Conservation (phyloP, 768 basidiomycete genomes). For the Cystofilobasidium bisporidii region DNA sequence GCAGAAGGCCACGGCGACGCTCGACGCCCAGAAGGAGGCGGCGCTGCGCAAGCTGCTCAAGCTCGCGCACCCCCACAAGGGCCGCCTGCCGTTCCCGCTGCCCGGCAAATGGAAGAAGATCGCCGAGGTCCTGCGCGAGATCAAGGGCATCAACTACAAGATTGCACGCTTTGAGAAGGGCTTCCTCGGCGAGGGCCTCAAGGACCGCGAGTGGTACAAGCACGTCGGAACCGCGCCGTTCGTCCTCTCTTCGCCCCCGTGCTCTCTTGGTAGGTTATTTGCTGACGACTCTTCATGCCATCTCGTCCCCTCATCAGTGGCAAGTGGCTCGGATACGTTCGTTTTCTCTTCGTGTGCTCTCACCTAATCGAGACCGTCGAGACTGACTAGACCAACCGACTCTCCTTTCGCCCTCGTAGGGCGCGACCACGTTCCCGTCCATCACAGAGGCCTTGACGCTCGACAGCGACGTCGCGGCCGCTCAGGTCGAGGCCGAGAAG, state of each 20-base stretch:
- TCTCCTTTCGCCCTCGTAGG: no score
- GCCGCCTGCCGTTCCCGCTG: slow-evolving; percentile 10
- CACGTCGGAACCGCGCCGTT: slow-evolving; percentile 79
- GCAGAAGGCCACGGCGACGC: slow-evolving; percentile 35
- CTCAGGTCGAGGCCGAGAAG: slow-evolving; percentile 53
- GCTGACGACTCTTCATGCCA: slow-evolving; percentile 34
- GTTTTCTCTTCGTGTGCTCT: slow-evolving; percentile 56
- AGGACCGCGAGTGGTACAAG: slow-evolving; percentile 70
- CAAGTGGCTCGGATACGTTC: background rate
- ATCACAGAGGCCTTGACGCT: slow-evolving; percentile 65
- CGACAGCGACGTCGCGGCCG: slow-evolving; percentile 56
- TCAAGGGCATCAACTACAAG: slow-evolving; percentile 38
- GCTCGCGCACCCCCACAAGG: slow-evolving; percentile 20
- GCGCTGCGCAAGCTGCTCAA: slow-evolving; percentile 33
- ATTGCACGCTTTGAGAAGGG: slow-evolving; percentile 38
- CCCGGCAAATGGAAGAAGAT: slow-evolving; percentile 35
- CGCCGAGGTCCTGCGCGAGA: slow-evolving; percentile 35
- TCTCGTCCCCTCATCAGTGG: background rate
- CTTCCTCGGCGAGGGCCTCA: slow-evolving; percentile 69
- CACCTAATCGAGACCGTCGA: no score
- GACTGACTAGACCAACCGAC: no score
- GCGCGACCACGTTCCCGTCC: slow-evolving; percentile 73
- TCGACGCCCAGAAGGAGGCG: slow-evolving; percentile 35
- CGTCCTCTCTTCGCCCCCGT: slow-evolving; percentile 46
- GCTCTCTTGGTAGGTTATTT: slow-evolving; percentile 38